phyloP scores from a whole-genome alignment of 257 asterid species.

The Striga asiatica region DNA sequence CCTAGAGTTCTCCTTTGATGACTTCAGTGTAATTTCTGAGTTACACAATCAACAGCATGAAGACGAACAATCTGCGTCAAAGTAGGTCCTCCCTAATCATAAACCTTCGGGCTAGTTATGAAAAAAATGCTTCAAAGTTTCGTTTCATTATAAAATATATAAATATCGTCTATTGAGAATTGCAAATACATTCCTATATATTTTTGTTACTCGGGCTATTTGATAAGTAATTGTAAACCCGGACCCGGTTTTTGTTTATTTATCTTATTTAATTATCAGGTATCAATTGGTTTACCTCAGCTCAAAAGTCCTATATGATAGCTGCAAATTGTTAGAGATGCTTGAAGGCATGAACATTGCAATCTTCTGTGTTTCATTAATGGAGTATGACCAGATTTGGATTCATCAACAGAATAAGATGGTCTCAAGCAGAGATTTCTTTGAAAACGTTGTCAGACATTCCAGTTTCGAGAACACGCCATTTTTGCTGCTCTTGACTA shows the following conservation, averaged over 20 bases:
- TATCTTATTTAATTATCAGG: too few relatives aligned
- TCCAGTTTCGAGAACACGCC: constrained; percentile 33
- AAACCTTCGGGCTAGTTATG: not conserved
- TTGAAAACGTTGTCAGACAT: constrained; percentile 29
- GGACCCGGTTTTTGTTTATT: too few relatives aligned
- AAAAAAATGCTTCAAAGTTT: not conserved
- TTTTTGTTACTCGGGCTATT: too few relatives aligned
- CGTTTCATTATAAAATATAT: not conserved
- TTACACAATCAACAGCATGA: constrained; percentile 17
- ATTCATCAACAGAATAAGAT: constrained; percentile 36
- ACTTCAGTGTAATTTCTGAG: constrained; percentile 29
- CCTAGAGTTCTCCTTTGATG: constrained; percentile 39
- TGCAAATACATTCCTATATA: too few relatives aligned
- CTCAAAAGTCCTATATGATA: constrained; percentile 25
- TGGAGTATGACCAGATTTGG: constrained; percentile 37
- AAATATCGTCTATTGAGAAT: too few relatives aligned
- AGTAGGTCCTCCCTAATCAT: constrained; percentile 21
- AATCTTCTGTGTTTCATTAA: constrained; percentile 43
- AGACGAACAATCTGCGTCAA: constrained; percentile 26
- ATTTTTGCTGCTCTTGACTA: constrained; percentile 51
- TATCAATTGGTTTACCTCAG: constrained; percentile 46
- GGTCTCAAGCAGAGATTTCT: constrained; percentile 37
- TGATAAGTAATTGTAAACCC: too few relatives aligned
- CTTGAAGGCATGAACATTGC: constrained; percentile 35
- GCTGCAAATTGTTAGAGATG: constrained; percentile 56